Base-by-base conservation (phyloP, 2,329 filamentous ascomycete species). In the Fusarium abutilonis region DNA sequence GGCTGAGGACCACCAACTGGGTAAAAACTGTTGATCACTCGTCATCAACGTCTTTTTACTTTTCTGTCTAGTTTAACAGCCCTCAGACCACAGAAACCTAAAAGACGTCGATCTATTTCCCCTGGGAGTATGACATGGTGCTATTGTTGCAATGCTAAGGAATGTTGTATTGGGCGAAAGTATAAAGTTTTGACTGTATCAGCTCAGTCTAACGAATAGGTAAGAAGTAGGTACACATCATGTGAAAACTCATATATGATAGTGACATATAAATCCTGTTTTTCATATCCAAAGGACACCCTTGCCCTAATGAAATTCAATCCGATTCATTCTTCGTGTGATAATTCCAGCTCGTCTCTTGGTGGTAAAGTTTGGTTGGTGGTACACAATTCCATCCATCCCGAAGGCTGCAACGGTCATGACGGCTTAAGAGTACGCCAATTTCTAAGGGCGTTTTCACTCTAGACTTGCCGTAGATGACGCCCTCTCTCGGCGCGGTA, bases 401-500 rank as follows among this genome's bases (percentile, higher is more conserved):
- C 19, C 10, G 39, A 43, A 32, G 34, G 42, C 34, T 35, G 26
- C 35, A 36, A 40, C 34, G 48, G 57, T 35, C 36, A 43, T 52
- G 34, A 42, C 35, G 29, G 45, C 21, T 26, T 35, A 52, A 41
- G 45, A 36, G 19, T 28, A 51, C 49, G 32, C 51, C 41, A 55
- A 31, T 28, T 34, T 31, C 19, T 23, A 36, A 47, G 40, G 48
- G 26, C 28, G 45, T 29, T 44, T 57, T 29, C 28, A 54, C 51
- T 56, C 39, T 35, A 46, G 49, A 9, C 43, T 28, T 40, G 51
- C 28, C 32, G 49, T 50, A 21, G 58, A 53, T 43, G 53, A 40
- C 31, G 44, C 52, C 34, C 61, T 70, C 19, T 63, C 55, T 36
- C 61, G 55, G 26, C 56, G 63, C 35, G 61, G 64, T 28, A 57